Evolutionary conservation across 2,329 filamentous ascomycete species (phyloP).

Genomic region (Stagonosporopsis rhizophila): DNA sequence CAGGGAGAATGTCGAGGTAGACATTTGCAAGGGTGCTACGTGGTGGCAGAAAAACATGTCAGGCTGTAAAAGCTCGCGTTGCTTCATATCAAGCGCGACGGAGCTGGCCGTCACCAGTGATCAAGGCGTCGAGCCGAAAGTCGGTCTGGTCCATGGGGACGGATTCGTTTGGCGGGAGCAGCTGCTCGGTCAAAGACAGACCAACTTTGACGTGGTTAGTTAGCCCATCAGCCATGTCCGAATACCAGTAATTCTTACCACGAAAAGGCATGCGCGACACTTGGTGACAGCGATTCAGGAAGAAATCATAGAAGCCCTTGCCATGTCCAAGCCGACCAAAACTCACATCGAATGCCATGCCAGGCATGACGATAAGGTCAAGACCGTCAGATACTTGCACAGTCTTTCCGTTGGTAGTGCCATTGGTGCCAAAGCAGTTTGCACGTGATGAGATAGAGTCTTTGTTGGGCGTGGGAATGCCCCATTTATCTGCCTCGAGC

Average conservation of each 20-base stretch:
- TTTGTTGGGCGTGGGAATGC: conserved; percentile 83
- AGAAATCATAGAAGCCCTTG: conserved; percentile 96
- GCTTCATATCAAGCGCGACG: conserved; percentile 34
- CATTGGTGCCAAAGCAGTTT: conserved; percentile 74
- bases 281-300: conserved; percentile 76
- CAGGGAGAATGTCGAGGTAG: conserved; percentile 10
- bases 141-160: conserved; percentile 81
- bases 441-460: conserved; percentile 70
- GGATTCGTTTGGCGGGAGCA: conserved; percentile 69
- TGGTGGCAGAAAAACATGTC: conserved; percentile 5
- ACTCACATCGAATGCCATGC: conserved; percentile 83
- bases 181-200: conserved; percentile 84
- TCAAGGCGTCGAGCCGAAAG: conserved; percentile 78
- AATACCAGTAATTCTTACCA: conserved; percentile 57
- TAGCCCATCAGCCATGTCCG: conserved; percentile 40
- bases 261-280: conserved; percentile 63
- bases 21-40: conserved; percentile 6
- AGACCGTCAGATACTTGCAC: conserved; percentile 56
- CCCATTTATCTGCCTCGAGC: conserved; percentile 83
- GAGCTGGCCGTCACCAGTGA: conserved; percentile 71
- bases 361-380: conserved; percentile 89
- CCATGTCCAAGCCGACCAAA: conserved; percentile 88
- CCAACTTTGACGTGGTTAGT: conserved; percentile 65
- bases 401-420: conserved; percentile 51
- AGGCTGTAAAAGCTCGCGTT: background rate